A percentile compares a stretch with the other conserved stretches of the same genome.
Conservation (phyloP, 176 grass and related monocot genomes). For the Lolium rigidum region DNA sequence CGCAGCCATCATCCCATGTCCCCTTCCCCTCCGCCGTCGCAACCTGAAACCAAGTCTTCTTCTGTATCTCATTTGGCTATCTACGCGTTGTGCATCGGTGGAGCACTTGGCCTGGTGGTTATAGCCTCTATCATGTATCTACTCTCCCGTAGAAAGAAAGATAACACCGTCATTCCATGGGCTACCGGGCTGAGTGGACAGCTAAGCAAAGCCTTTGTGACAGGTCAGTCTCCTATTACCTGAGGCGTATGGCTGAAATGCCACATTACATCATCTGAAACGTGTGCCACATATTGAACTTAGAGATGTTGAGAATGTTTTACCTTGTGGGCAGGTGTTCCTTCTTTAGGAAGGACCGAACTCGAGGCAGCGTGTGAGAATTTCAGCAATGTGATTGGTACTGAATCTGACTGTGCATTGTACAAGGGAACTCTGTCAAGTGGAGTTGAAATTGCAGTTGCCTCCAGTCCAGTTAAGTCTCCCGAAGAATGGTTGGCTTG, state of each 20-base stretch:
- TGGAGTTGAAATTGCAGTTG: slow-evolving; percentile 86
- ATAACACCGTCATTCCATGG: slow-evolving; percentile 65
- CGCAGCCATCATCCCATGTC: background rate
- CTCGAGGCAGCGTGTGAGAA: slow-evolving; percentile 70
- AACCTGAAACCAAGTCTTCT: slow-evolving; percentile 4
- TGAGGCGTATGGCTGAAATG: background rate
- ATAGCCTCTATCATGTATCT: slow-evolving; percentile 42
- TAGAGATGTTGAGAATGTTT: slow-evolving; percentile 7
- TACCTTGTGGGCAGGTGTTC: slow-evolving; percentile 53
- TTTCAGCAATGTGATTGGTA: slow-evolving; percentile 83
- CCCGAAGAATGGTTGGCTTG: slow-evolving; percentile 48
- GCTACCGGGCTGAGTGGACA: slow-evolving; percentile 67
- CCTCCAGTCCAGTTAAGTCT: slow-evolving; percentile 53
- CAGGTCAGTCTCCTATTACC: slow-evolving; percentile 49
- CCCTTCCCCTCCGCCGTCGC: background rate
- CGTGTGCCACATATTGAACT: background rate
- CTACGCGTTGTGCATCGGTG: slow-evolving; percentile 40
- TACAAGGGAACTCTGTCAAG: slow-evolving; percentile 83
- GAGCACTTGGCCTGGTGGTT: slow-evolving; percentile 44
- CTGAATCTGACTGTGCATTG: slow-evolving; percentile 54
- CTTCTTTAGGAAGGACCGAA: slow-evolving; percentile 63
- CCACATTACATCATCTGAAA: slow-evolving; percentile 12
- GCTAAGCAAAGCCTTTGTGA: slow-evolving; percentile 63
- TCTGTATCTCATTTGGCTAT: slow-evolving; percentile 16
- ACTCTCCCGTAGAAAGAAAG: slow-evolving; percentile 51